Evolutionary conservation across 768 basidiomycete genomes (phyloP).

Genomic region (Galerina marginata): DNA sequence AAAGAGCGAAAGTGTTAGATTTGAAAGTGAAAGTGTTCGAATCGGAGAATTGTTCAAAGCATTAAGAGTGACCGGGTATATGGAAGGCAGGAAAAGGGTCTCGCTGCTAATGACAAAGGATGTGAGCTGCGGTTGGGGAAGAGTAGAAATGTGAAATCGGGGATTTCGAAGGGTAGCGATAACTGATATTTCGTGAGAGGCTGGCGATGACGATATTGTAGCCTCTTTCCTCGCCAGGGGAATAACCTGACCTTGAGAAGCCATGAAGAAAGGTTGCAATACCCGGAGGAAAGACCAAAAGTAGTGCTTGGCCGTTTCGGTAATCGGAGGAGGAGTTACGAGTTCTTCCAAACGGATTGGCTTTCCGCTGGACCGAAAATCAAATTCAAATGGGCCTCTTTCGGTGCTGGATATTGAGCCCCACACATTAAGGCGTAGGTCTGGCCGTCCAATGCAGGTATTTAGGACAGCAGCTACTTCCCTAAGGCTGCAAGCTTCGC

Average conservation of each 20-base stretch:
- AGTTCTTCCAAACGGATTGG: not conserved
- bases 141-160: not conserved
- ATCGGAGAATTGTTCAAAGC: conserved; percentile 20
- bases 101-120: conserved; percentile 1
- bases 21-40: conserved; percentile 18
- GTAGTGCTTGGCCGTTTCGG: too few species aligned
- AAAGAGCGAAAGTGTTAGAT: conserved; percentile 16
- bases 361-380: not conserved
- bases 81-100: conserved; percentile 1
- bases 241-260: too few species aligned
- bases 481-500: not conserved
- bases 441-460: not conserved
- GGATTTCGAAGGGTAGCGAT: not conserved
- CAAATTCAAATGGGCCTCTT: conserved; percentile 11
- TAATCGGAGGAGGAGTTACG: not conserved
- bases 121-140: not conserved
- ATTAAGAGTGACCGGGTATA: conserved; percentile 17
- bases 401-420: not conserved
- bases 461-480: not conserved
- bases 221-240: too few species aligned
- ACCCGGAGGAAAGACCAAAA: too few species aligned
- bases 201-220: not conserved
- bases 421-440: not conserved
- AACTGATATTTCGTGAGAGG: not conserved
- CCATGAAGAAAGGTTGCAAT: too few species aligned